Evolutionary conservation across 345 rosid genomes (phyloP).

Genomic region (Eutrema japonicum): DNA sequence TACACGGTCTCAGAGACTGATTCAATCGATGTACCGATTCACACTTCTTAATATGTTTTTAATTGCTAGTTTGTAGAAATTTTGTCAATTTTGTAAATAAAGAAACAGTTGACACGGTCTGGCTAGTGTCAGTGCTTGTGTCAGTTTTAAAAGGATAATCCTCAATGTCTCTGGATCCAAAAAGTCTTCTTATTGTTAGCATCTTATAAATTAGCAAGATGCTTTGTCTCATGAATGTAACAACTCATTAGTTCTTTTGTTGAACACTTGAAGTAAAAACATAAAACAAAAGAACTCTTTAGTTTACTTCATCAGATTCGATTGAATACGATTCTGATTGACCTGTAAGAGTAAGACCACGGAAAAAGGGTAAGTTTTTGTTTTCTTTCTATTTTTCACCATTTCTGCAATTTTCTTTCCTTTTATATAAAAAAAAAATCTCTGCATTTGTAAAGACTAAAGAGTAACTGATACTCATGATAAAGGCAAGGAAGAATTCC

Average conservation of each 20-base stretch:
- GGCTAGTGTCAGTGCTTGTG: not conserved
- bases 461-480: not conserved
- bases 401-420: not conserved
- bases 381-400: too few species aligned
- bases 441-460: not conserved
- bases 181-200: not conserved
- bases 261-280: not conserved
- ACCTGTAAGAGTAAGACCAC: not conserved
- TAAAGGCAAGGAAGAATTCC: not conserved
- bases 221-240: not conserved
- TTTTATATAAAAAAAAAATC: not conserved
- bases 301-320: not conserved
- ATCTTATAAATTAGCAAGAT: not conserved
- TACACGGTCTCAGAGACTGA: not conserved
- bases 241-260: not conserved
- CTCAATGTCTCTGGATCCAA: not conserved
- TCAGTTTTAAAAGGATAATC: not conserved
- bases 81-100: slow-evolving; percentile 6
- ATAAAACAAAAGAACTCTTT: not conserved
- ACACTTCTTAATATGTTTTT: not conserved
- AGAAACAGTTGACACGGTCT: not conserved
- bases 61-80: slow-evolving; percentile 2
- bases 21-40: not conserved
- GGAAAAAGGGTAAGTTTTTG: not conserved
- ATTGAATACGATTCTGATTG: not conserved